Evolutionary conservation across 2,329 filamentous ascomycete genomes (phyloP).

Genomic region (Epichloe coenophiala): DNA sequence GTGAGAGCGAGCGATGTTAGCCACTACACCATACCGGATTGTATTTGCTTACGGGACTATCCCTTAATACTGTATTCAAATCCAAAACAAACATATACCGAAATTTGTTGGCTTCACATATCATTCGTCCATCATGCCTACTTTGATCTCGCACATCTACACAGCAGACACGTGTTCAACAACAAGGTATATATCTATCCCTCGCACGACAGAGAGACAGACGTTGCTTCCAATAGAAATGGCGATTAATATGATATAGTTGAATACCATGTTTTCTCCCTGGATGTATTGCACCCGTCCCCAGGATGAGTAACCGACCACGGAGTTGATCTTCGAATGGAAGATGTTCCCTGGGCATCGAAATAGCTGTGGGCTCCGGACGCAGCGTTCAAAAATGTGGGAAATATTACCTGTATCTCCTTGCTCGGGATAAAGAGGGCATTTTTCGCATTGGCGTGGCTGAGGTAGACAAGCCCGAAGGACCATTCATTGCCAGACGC

Average conservation of each 20-base stretch:
- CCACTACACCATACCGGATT: slow-evolving; percentile 21
- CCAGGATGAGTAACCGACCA: slow-evolving; percentile 55
- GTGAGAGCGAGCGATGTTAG: slow-evolving; percentile 25
- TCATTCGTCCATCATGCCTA: slow-evolving; percentile 31
- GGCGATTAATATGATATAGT: slow-evolving; percentile 62
- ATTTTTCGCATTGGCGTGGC: too few relatives aligned
- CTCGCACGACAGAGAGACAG: slow-evolving; percentile 69
- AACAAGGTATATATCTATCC: slow-evolving; percentile 66
- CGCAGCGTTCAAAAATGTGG: slow-evolving; percentile 51
- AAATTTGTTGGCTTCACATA: slow-evolving; percentile 11
- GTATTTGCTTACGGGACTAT: too few relatives aligned
- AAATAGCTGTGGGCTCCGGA: slow-evolving; percentile 77
- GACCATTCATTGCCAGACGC: too few relatives aligned
- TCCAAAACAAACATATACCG: neutral
- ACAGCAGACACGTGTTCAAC: slow-evolving; percentile 71
- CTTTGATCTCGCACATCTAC: slow-evolving; percentile 53
- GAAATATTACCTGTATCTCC: slow-evolving; percentile 67
- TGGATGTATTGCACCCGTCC: slow-evolving; percentile 31
- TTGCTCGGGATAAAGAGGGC: slow-evolving; percentile 34
- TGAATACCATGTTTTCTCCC: slow-evolving; percentile 68
- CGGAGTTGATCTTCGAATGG: slow-evolving; percentile 50
- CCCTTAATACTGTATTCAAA: neutral
- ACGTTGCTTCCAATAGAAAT: slow-evolving; percentile 68
- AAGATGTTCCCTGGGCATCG: slow-evolving; percentile 58
- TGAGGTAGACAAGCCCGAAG: too few relatives aligned